phyloP scores from a whole-genome alignment of 2,329 filamentous ascomycete genomes.

The Paraphoma chrysanthemicola region DNA sequence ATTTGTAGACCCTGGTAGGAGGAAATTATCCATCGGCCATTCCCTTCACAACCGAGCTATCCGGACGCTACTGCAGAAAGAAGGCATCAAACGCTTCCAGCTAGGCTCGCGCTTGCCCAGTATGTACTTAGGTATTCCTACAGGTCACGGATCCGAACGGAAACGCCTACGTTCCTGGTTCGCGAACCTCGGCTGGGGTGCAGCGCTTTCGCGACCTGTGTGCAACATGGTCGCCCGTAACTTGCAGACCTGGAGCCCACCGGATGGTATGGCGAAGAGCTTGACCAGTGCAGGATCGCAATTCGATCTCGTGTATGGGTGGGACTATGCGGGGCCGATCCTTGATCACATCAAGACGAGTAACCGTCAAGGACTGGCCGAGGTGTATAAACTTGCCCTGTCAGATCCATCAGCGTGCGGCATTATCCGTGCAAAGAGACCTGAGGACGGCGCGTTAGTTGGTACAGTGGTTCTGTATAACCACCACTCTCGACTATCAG shows the following conservation, averaged over 20 bases:
- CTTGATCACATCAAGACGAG: constrained; percentile 76
- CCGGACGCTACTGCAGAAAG: constrained; percentile 73
- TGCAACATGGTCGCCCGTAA: constrained; percentile 78
- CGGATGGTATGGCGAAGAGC: constrained; percentile 76
- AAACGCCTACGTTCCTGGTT: constrained; percentile 80
- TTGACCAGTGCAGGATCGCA: constrained; percentile 75
- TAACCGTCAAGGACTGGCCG: constrained; percentile 77
- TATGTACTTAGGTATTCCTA: constrained; percentile 86
- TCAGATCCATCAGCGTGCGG: constrained; percentile 75
- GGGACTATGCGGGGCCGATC: constrained; percentile 76
- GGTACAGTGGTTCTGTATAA: constrained; percentile 83
- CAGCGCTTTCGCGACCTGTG: constrained; percentile 65
- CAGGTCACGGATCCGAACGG: constrained; percentile 65
- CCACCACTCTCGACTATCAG: constrained; percentile 70
- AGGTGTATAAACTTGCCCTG: constrained; percentile 80
- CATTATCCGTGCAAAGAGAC: constrained; percentile 81
- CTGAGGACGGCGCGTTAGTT: constrained; percentile 70
- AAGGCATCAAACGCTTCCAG: constrained; percentile 79
- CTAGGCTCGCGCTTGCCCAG: constrained; percentile 81
- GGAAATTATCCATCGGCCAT: constrained; percentile 88
- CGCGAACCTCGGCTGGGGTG: constrained; percentile 88
- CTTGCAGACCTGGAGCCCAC: constrained; percentile 74
- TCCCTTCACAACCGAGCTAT: constrained; percentile 88
- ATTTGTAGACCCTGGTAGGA: constrained; percentile 86
- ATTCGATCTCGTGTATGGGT: constrained; percentile 84